Percentiles rank a stretch among this genome's conserved stretches.
Conservation (phyloP, 495 filamentous ascomycete species). For the Penicillium mononematosum region DNA sequence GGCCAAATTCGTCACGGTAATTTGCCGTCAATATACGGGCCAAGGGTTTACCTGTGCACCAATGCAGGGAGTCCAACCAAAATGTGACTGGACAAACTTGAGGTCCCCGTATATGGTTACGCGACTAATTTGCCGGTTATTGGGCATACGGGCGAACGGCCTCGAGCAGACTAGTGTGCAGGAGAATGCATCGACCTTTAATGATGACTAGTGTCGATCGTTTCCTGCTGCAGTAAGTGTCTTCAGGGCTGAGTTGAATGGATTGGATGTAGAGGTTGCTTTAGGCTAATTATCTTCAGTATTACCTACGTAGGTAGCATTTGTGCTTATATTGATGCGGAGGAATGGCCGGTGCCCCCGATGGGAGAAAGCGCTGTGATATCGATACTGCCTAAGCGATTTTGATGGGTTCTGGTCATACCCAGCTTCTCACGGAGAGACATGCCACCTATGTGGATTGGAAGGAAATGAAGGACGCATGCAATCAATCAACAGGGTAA, state of each 20-base stretch:
- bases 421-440: not conserved
- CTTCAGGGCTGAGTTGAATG: not conserved
- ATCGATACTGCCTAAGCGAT: not conserved
- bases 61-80: not conserved
- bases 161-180: not conserved
- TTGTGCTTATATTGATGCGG: not conserved
- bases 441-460: not conserved
- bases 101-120: not conserved
- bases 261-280: not conserved
- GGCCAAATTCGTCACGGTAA: constrained; percentile 8
- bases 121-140: not conserved
- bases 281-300: not conserved
- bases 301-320: not conserved
- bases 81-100: not conserved
- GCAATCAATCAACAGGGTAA: too few relatives aligned
- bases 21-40: not conserved
- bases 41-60: not conserved
- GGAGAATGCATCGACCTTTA: not conserved
- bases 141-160: not conserved
- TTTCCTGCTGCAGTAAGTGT: not conserved
- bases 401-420: not conserved
- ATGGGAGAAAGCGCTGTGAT: too few relatives aligned
- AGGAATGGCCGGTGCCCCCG: not conserved
- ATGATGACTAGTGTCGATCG: not conserved
- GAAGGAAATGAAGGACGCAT: not conserved